These are phyloP conservation scores for Xylariaceae sp. DNA, from an alignment of 2,329 filamentous ascomycete genomes.

Conservation along the genomic window DNA sequence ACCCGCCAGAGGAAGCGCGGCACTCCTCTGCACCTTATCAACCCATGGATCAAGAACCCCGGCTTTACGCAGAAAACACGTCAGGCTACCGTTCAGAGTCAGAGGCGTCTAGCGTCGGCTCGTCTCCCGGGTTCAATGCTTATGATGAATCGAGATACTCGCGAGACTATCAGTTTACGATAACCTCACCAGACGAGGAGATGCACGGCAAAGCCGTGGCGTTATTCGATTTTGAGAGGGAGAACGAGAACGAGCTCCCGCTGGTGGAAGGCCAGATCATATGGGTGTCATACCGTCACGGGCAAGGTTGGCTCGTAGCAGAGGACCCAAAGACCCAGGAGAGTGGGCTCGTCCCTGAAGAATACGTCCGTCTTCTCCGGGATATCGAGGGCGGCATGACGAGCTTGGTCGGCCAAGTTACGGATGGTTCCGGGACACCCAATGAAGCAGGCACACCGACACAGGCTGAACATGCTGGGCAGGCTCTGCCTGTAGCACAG, in stretches of 20 bases:
- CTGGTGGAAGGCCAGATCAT: constrained; percentile 93
- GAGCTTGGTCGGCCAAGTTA: constrained; percentile 59
- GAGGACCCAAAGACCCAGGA: constrained; percentile 93
- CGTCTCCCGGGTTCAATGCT: constrained; percentile 52
- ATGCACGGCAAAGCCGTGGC: constrained; percentile 97
- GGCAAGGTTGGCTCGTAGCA: constrained; percentile 94
- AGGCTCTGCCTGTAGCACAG: constrained; percentile 15
- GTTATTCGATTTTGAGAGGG: constrained; percentile 87
- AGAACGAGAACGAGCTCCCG: constrained; percentile 94
- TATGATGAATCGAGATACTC: constrained; percentile 77
- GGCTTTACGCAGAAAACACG: constrained; percentile 41
- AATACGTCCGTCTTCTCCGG: constrained; percentile 85
- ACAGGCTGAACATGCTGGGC: constrained; percentile 49
- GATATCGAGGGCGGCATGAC: constrained; percentile 90
- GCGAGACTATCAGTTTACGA: constrained; percentile 89
- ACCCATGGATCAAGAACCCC: constrained; percentile 40
- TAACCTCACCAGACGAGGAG: constrained; percentile 91
- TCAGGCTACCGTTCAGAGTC: constrained; percentile 51
- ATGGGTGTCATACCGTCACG: constrained; percentile 91
- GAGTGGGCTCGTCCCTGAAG: constrained; percentile 90
- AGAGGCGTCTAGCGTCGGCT: constrained; percentile 52
- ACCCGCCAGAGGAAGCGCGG: constrained; percentile 59
- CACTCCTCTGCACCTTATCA: constrained; percentile 49
- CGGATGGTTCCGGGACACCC: constrained; percentile 46
- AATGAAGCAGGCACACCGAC: constrained; percentile 57